These are phyloP conservation scores for Claviceps lovelessii DNA, from an alignment of 2,329 filamentous ascomycete genomes.

Conservation along the genomic window DNA sequence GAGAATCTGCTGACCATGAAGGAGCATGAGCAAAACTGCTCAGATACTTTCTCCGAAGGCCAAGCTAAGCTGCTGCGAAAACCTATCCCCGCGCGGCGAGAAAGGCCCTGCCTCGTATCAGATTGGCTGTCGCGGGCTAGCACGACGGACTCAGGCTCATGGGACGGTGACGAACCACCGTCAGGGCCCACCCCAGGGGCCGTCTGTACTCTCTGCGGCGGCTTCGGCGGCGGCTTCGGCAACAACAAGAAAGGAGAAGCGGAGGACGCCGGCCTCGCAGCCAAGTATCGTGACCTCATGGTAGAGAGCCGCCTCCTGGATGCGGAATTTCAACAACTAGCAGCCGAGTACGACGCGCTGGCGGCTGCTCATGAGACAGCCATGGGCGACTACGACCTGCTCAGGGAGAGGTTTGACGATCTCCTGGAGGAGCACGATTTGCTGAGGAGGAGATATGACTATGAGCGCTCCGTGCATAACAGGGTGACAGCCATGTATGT, in stretches of 20 bases:
- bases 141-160: not conserved
- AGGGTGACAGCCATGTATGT: constrained; percentile 1
- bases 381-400: not conserved
- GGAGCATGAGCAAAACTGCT: not conserved
- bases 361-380: not conserved
- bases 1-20: not conserved
- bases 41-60: not conserved
- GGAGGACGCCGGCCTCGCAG: not conserved
- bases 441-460: not conserved
- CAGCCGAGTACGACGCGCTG: not conserved
- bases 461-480: not conserved
- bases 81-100: not conserved
- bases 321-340: not conserved
- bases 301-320: not conserved
- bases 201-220: too few relatives aligned
- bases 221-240: too few relatives aligned
- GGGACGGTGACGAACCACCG: not conserved
- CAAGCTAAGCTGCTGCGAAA: not conserved
- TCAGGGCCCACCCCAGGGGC: too few relatives aligned
- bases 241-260: too few relatives aligned
- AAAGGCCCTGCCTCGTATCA: not conserved
- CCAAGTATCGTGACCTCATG: not conserved
- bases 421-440: not conserved
- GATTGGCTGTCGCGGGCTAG: not conserved
- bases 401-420: not conserved